These are phyloP conservation scores for Globisporangium perplexum DNA, from an alignment of 352 stramenopile species.

Conservation along the genomic window DNA sequence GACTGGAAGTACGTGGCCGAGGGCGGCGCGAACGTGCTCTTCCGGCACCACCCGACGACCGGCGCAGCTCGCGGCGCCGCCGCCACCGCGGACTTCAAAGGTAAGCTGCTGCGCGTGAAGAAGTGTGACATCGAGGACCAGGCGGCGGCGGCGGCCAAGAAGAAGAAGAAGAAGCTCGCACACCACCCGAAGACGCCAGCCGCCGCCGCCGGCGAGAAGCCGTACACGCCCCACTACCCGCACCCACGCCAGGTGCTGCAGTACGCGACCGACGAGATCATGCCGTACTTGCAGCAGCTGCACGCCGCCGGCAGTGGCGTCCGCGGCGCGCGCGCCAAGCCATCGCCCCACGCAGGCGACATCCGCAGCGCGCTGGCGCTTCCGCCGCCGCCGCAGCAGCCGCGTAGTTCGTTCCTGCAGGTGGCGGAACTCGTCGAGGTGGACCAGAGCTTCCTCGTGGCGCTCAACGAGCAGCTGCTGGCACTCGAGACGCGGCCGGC, in stretches of 20 bases:
- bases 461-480: constrained; percentile 64
- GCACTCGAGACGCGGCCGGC: constrained; percentile 42
- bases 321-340: not conserved
- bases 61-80: too few species aligned
- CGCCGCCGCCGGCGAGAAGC: constrained; percentile 13
- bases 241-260: constrained; percentile 60
- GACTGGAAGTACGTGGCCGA: constrained; percentile 89
- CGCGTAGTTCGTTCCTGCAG: too few species aligned
- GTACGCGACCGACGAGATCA: constrained; percentile 70
- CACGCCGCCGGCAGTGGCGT: not conserved
- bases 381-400: too few species aligned
- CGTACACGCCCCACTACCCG: constrained; percentile 59
- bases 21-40: constrained; percentile 81
- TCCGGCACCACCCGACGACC: constrained; percentile 65
- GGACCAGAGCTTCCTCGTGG: constrained; percentile 42
- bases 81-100: constrained; percentile 38
- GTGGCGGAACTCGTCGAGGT: constrained; percentile 71
- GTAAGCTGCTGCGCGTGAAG: constrained; percentile 79
- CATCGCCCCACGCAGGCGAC: not conserved
- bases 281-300: constrained; percentile 54
- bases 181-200: constrained; percentile 5
- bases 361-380: too few species aligned
- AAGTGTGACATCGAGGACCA: constrained; percentile 55
- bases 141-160: constrained; percentile 12
- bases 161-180: constrained; percentile 16